Conservation (phyloP, 1,139 yeast species). For the Nakaseomyces glabratus region DNA sequence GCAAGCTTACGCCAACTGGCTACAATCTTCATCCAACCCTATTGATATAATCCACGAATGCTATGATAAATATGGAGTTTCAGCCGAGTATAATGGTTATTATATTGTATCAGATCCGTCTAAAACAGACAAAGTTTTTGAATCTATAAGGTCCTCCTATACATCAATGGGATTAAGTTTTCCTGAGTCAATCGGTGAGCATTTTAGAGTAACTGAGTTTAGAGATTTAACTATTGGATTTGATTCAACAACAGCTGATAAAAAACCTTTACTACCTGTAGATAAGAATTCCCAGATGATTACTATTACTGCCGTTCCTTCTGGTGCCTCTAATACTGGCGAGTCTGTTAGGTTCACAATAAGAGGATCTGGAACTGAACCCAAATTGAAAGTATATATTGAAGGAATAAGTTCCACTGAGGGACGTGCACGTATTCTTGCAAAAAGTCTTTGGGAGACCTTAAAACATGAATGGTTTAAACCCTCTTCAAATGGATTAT, state of each 20-base stretch:
- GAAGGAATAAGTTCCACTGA: conserved; percentile 56
- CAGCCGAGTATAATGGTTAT: conserved; percentile 80
- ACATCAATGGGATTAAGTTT: conserved; percentile 13
- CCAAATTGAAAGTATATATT: conserved; percentile 83
- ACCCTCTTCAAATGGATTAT: conserved; percentile 37
- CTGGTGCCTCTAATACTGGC: conserved; percentile 8
- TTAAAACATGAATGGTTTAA: conserved; percentile 51
- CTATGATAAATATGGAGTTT: conserved; percentile 62
- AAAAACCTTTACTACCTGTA: conserved; percentile 56
- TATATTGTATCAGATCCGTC: conserved; percentile 53
- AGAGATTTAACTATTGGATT: conserved; percentile 79
- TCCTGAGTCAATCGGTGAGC: conserved; percentile 32
- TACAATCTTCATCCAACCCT: conserved; percentile 32
- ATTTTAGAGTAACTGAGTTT: conserved; percentile 52
- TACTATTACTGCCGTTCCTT: conserved; percentile 40
- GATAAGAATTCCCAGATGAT: conserved; percentile 80
- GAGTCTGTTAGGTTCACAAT: conserved; percentile 64
- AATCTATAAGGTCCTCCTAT: conserved; percentile 35
- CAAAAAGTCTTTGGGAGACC: conserved; percentile 59
- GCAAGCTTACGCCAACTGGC: conserved; percentile 48
- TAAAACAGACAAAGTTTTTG: conserved; percentile 46
- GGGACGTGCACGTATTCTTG: conserved; percentile 41
- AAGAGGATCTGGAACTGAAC: conserved; percentile 95
- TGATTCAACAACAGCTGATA: conserved; percentile 56
- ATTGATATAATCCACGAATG: conserved; percentile 48